These are phyloP conservation scores for Hortaea sp. DNA, from an alignment of 2,329 filamentous ascomycete species.

Conservation along the genomic window DNA sequence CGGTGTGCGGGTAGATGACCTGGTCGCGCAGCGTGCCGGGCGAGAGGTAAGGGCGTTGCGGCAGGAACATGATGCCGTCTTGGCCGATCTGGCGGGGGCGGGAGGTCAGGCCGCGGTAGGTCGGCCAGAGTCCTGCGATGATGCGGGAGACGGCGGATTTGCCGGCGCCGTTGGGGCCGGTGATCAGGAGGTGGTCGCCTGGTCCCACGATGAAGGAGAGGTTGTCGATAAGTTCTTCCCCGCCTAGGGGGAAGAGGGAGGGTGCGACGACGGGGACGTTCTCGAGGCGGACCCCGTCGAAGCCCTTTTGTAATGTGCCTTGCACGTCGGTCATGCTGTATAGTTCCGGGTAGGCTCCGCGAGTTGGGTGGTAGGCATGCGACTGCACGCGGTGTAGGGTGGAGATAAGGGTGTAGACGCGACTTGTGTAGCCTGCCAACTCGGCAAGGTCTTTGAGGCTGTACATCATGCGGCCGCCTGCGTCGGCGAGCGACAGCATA, in stretches of 20 bases:
- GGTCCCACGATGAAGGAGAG: constrained; percentile 81
- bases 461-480: constrained; percentile 98
- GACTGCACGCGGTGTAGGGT: constrained; percentile 91
- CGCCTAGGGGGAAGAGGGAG: constrained; percentile 75
- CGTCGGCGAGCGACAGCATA: constrained; percentile 94
- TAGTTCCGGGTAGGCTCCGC: constrained; percentile 61
- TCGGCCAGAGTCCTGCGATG: constrained; percentile 87
- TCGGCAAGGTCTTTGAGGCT: constrained; percentile 97
- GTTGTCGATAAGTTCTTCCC: constrained; percentile 82
- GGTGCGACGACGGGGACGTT: constrained; percentile 89
- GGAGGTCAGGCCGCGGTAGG: constrained; percentile 85
- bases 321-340: constrained; percentile 87
- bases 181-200: constrained; percentile 89
- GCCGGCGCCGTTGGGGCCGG: constrained; percentile 86
- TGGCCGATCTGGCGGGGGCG: constrained; percentile 59
- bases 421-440: constrained; percentile 87
- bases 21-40: constrained; percentile 91
- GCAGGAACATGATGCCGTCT: constrained; percentile 97
- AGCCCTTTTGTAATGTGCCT: constrained; percentile 87
- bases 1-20: constrained; percentile 94
- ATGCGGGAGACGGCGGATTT: constrained; percentile 84
- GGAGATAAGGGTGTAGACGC: constrained; percentile 90
- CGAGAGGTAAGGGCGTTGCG: constrained; percentile 84
- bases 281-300: constrained; percentile 87
- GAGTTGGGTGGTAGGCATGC: constrained; percentile 66